Evolutionary conservation across 2,329 filamentous ascomycete genomes (phyloP), one percentile per base, ranked within the genome.

Genomic region (Pestalotiopsis sp.): DNA sequence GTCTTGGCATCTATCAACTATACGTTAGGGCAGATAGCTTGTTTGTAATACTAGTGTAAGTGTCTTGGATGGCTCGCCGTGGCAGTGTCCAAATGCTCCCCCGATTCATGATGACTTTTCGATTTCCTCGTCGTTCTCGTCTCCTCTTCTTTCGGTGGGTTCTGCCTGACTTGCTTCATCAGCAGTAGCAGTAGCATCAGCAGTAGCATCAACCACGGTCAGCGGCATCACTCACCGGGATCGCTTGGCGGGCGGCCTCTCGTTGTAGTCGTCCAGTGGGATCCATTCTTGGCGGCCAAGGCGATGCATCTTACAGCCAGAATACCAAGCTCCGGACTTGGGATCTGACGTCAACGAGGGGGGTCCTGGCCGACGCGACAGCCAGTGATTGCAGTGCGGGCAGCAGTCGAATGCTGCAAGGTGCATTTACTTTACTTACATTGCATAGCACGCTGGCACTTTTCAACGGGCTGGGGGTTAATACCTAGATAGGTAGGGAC

Each of bases 191-290:
- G 45, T n/a, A n/a, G 45, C 6, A 17, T 45, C 45, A 52, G 45
- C 17, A n/a, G 45, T 17, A n/a, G 4, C 59, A 39, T 62, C 52
- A 4, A 17, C 52, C 57, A 59, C 27, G 12, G 27, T 59, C 57
- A 59, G 23, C 57, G 23, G 57, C 20, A 59, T 59, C 23, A 23
- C 25, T 59, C 23, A 36, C 27, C 45, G 45, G 45, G 23, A 27
- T 41, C 59, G 27, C 59, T 62, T 62, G 59, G 59, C 59, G 31
- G 59, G 59, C 59, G 59, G 59, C 59, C 59, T 62, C 59, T 27
- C 58, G 25, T n/a, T 20, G 23, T 61, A 36, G 59, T 36, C 36
- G 31, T 36, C 59, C 38, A 38, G 11, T 36, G 59, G 27, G 31
- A n/a, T 62, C 45, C 45, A 52, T 52, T 52, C 45, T 52, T 52